Percentiles rank a stretch among this genome's conserved stretches.
Conservation (phyloP, 2,329 filamentous ascomycete genomes). For the Aspergillus felis region DNA sequence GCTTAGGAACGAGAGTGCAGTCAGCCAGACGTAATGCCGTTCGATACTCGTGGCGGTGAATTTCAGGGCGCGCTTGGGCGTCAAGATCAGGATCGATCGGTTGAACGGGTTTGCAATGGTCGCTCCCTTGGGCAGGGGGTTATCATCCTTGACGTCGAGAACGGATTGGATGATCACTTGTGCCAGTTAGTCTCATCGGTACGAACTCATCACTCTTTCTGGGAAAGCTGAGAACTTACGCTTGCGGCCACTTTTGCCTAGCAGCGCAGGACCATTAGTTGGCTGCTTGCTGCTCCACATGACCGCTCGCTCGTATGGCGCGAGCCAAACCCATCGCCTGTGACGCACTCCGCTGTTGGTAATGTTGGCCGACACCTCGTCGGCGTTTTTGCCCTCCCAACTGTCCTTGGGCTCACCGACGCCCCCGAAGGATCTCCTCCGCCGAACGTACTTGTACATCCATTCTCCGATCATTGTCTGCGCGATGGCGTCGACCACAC, state of each 20-base stretch:
- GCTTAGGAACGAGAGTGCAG: slow-evolving; percentile 87
- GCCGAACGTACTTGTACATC: slow-evolving; percentile 48
- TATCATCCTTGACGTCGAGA: slow-evolving; percentile 93
- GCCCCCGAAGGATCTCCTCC: slow-evolving; percentile 84
- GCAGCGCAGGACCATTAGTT: slow-evolving; percentile 75
- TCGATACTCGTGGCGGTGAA: slow-evolving; percentile 83
- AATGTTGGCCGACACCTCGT: slow-evolving; percentile 68
- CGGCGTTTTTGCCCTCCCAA: slow-evolving; percentile 55
- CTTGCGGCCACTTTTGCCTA: slow-evolving; percentile 94
- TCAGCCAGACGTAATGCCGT: slow-evolving; percentile 92
- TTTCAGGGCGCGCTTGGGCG: slow-evolving; percentile 87
- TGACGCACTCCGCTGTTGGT: slow-evolving; percentile 67
- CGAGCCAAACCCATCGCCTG: slow-evolving; percentile 97
- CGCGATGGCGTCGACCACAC: slow-evolving; percentile 92
- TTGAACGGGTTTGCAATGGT: slow-evolving; percentile 63
- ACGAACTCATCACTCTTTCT: not conserved
- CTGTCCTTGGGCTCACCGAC: slow-evolving; percentile 49
- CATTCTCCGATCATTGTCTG: slow-evolving; percentile 94
- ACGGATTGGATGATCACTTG: slow-evolving; percentile 92
- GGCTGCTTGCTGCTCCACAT: slow-evolving; percentile 99
- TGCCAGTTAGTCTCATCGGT: slow-evolving; percentile 10
- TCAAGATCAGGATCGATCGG: slow-evolving; percentile 90
- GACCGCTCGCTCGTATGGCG: slow-evolving; percentile 90
- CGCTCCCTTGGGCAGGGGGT: slow-evolving; percentile 70
- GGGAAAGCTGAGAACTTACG: slow-evolving; percentile 56